Base-by-base conservation (phyloP, 2,329 filamentous ascomycete genomes). In the Leptoxyphium fumago region DNA sequence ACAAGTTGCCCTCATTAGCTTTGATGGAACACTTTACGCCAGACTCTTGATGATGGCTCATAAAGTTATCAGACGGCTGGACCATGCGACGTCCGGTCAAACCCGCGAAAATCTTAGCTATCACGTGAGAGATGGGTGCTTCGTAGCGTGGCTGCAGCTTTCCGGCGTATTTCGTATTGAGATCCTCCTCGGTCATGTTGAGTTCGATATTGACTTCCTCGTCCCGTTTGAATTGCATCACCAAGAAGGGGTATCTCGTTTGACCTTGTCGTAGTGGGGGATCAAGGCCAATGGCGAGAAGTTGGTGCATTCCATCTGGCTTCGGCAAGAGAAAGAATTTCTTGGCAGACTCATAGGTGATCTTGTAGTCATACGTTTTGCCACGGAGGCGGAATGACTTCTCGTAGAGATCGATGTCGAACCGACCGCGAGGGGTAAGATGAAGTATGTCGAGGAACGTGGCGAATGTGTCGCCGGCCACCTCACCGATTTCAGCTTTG, bases 21-120 rank as follows among this genome's bases (percentile, higher is more conserved):
- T 98, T 98, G 77, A 98, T 95, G n/a, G 88, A 94, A 66, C 91
- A 98, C 69, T 98, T 98, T 66, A 98, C 93, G 46, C 91, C 91
- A 53, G 81, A 85, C 64, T 95, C 88, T 57, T 83, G 79, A 61
- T 94, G 87, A 67, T 96, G 91, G 53, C 84, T 93, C 60, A 81
- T 74, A 66, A 98, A 98, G 64, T 95, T 88, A 65, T 89, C 89
- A 40, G 88, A 91, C 2, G 91, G 91, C 48, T 84, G 84, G 26
- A 88, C 87, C 48, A 98, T 82, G 68, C 93, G 94, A 75, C 95
- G 96, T 57, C 87, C 87, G 15, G 87, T 87, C 40, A 98, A 70
- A 11, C 91, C 91, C 52, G 85, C 80, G 76, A 98, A 98, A 52
- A 98, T 87, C 63, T 93, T 88, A 41, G 88, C 84, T 43, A 98